phyloP scores from a whole-genome alignment of 2,329 filamentous ascomycete genomes.

The Clarireedia paspali region DNA sequence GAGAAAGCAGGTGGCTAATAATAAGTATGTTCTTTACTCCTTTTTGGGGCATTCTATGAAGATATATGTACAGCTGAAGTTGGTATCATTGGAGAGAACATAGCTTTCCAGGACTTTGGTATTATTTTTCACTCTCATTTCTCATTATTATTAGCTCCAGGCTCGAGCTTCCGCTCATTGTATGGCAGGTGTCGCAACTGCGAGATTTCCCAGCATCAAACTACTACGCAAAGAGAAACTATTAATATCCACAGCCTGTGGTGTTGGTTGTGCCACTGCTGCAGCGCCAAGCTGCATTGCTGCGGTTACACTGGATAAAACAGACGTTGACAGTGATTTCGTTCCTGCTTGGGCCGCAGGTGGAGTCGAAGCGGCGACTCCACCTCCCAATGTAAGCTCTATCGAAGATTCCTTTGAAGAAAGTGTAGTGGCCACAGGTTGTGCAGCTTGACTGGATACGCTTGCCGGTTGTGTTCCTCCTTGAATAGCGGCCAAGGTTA shows the following conservation, averaged over 20 bases:
- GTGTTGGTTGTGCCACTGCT: conserved; percentile 4
- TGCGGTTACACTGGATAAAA: background rate
- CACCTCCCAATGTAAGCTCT: background rate
- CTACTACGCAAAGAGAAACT: conserved; percentile 24
- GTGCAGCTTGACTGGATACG: background rate
- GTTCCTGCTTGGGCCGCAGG: background rate
- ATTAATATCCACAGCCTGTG: conserved; percentile 17
- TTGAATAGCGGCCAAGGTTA: background rate
- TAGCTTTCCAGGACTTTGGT: conserved; percentile 10
- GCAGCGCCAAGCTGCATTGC: conserved; percentile 2
- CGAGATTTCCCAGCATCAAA: conserved; percentile 25
- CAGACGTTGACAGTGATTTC: background rate
- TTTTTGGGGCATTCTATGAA: background rate
- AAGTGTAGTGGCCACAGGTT: background rate
- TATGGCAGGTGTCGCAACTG: conserved; percentile 10
- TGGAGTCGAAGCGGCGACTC: background rate
- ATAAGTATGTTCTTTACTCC: conserved; percentile 1
- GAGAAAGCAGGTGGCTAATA: conserved; percentile 19
- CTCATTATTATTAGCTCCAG: conserved; percentile 1
- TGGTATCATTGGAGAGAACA: conserved; percentile 1
- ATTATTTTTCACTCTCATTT: conserved; percentile 12
- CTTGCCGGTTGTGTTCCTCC: background rate
- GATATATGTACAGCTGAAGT: conserved; percentile 23
- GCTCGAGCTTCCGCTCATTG: too few species aligned
- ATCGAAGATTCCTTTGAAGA: background rate